Evolutionary conservation across 352 stramenopile species (phyloP).

Genomic region (Phytophthora nicotianae): DNA sequence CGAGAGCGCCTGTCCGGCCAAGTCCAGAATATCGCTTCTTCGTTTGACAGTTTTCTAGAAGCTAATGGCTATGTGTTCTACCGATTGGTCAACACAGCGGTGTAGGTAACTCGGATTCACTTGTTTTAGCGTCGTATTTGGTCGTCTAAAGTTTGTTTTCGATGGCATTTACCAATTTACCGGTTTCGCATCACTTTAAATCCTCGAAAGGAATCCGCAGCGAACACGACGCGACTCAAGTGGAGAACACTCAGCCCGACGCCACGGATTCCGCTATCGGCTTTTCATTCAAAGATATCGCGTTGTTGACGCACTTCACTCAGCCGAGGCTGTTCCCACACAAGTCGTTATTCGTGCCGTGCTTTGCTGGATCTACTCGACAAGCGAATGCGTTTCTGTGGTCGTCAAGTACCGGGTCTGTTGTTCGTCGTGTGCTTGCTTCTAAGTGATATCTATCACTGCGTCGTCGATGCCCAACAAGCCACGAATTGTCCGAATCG

Average conservation of each 20-base stretch:
- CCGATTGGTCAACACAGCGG: not conserved
- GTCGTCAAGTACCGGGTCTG: constrained; percentile 3
- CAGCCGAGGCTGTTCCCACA: not conserved
- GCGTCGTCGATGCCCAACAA: constrained; percentile 7
- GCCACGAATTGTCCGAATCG: constrained; percentile 9
- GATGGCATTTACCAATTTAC: not conserved
- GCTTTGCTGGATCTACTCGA: not conserved
- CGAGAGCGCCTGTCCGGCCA: constrained; percentile 20
- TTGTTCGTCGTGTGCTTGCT: constrained; percentile 20
- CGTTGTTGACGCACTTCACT: constrained; percentile 3
- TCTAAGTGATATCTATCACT: constrained; percentile 7
- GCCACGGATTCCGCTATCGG: constrained; percentile 1
- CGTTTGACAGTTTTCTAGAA: constrained; percentile 10
- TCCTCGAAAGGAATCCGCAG: constrained; percentile 9
- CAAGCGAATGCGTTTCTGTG: constrained; percentile 16
- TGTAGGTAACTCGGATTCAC: not conserved
- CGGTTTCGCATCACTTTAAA: constrained; percentile 20
- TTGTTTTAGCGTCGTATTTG: not conserved
- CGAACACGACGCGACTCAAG: constrained; percentile 8
- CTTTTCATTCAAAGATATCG: constrained; percentile 4
- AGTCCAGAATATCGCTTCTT: constrained; percentile 20
- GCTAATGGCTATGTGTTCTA: constrained; percentile 1
- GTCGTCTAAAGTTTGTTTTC: no score
- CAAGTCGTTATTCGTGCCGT: constrained; percentile 2
- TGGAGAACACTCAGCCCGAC: not conserved